Evolutionary conservation across 352 stramenopile species (phyloP).

Genomic region (Phytophthora pluvialis): DNA sequence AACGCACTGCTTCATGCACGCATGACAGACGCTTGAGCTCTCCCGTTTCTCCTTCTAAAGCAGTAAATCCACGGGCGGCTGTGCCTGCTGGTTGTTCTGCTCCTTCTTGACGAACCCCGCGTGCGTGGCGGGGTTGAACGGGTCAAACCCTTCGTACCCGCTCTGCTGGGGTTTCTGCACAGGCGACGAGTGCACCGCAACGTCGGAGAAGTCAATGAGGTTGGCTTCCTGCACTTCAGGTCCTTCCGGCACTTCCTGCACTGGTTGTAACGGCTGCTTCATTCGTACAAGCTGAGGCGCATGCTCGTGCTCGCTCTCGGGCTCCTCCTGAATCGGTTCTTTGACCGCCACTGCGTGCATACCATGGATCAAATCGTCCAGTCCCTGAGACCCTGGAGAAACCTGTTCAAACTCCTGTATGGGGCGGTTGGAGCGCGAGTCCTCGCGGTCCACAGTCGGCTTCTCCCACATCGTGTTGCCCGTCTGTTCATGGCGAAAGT

Average conservation of each 20-base stretch:
- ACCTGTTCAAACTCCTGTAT: conserved; percentile 42
- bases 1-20: conserved; percentile 34
- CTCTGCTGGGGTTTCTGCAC: conserved; percentile 21
- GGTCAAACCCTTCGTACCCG: conserved; percentile 45
- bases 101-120: conserved; percentile 27
- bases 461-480: conserved; percentile 80
- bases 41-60: conserved; percentile 33
- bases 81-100: conserved; percentile 30
- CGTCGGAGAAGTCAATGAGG: conserved; percentile 74
- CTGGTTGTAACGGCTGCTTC: conserved; percentile 39
- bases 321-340: conserved; percentile 32
- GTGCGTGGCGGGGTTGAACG: conserved; percentile 45
- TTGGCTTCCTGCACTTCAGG: conserved; percentile 48
- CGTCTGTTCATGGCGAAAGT: conserved; percentile 76
- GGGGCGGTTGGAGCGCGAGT: conserved; percentile 39
- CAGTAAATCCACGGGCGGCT: conserved; percentile 50
- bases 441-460: conserved; percentile 64
- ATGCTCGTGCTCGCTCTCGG: conserved; percentile 32
- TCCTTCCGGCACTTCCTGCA: conserved; percentile 37
- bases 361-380: conserved; percentile 36
- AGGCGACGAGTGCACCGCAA: conserved; percentile 56
- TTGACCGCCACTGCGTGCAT: conserved; percentile 27
- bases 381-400: conserved; percentile 38
- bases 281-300: conserved; percentile 29
- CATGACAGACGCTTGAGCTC: conserved; percentile 16